Evolutionary conservation across 2,329 filamentous ascomycete species (phyloP).

Genomic region (Verticillium isaacii): DNA sequence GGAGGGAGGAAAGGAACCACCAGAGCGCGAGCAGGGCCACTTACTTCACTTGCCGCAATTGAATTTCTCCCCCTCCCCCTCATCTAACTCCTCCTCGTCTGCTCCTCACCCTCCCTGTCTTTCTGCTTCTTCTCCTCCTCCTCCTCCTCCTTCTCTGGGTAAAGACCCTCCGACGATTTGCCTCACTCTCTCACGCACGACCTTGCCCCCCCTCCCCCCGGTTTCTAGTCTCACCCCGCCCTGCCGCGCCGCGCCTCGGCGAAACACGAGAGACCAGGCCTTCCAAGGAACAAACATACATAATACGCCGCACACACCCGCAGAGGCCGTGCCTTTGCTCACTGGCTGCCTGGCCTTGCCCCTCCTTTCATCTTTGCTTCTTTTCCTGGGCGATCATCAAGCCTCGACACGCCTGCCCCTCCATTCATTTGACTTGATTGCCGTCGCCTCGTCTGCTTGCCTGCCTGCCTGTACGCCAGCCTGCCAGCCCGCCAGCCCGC

Average conservation of each 20-base stretch:
- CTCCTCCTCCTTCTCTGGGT: background rate
- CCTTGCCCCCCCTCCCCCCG: background rate
- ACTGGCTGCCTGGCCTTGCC: background rate
- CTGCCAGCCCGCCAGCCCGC: background rate
- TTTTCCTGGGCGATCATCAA: background rate
- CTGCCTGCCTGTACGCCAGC: background rate
- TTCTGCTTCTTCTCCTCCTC: conserved; percentile 6
- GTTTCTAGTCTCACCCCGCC: conserved; percentile 4
- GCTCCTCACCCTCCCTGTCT: background rate
- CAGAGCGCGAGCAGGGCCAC: background rate
- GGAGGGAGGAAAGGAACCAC: background rate
- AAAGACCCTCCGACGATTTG: background rate
- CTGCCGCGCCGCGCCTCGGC: conserved; percentile 5
- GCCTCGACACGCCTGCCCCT: background rate
- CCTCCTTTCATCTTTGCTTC: background rate
- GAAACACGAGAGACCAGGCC: conserved; percentile 7
- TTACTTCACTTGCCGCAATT: background rate
- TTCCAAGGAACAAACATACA: background rate
- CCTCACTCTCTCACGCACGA: background rate
- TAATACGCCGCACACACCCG: background rate
- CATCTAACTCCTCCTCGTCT: background rate
- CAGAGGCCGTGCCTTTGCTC: background rate
- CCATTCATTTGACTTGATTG: background rate
- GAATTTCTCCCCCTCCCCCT: background rate
- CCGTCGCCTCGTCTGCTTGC: background rate